A percentile compares a stretch with the other conserved stretches of the same genome.
phyloP scores from a whole-genome alignment of 2,329 filamentous ascomycete genomes.

The Bipolaris cookei region DNA sequence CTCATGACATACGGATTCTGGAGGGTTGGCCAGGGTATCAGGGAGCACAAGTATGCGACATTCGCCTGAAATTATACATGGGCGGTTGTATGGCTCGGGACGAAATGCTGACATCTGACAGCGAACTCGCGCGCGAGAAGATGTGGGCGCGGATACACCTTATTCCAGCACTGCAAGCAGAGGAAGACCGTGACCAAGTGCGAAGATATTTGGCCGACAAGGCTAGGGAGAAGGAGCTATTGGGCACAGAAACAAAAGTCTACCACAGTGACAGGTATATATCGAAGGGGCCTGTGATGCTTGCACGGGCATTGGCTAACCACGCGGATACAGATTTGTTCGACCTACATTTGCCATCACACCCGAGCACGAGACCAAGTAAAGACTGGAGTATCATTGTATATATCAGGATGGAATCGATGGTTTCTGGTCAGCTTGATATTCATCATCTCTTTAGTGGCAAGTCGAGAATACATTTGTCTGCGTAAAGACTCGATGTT shows the following conservation, averaged over 20 bases:
- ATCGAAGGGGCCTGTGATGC: slow-evolving; percentile 38
- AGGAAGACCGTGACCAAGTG: slow-evolving; percentile 95
- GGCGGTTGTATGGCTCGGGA: not conserved
- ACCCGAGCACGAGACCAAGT: slow-evolving; percentile 68
- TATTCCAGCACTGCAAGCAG: slow-evolving; percentile 90
- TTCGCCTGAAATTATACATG: not conserved
- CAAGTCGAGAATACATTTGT: not conserved
- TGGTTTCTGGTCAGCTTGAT: not conserved
- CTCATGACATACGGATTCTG: slow-evolving; percentile 93
- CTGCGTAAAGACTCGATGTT: not conserved
- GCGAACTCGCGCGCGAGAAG: slow-evolving; percentile 94
- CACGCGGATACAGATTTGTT: slow-evolving; percentile 55
- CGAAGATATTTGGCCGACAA: slow-evolving; percentile 84
- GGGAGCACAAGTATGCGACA: slow-evolving; percentile 82
- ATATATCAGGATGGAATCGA: slow-evolving; percentile 24
- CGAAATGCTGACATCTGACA: slow-evolving; percentile 51
- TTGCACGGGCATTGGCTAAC: slow-evolving; percentile 11
- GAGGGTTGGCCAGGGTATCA: slow-evolving; percentile 78
- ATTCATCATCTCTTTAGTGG: not conserved
- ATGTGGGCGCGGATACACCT: slow-evolving; percentile 97
- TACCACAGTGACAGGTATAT: slow-evolving; percentile 88
- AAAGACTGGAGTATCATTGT: slow-evolving; percentile 32
- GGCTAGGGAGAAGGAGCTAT: slow-evolving; percentile 85
- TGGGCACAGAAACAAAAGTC: slow-evolving; percentile 82
- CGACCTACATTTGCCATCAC: slow-evolving; percentile 79